Base-by-base conservation (phyloP, 306 rosid species). In the Cicer judaicum region DNA sequence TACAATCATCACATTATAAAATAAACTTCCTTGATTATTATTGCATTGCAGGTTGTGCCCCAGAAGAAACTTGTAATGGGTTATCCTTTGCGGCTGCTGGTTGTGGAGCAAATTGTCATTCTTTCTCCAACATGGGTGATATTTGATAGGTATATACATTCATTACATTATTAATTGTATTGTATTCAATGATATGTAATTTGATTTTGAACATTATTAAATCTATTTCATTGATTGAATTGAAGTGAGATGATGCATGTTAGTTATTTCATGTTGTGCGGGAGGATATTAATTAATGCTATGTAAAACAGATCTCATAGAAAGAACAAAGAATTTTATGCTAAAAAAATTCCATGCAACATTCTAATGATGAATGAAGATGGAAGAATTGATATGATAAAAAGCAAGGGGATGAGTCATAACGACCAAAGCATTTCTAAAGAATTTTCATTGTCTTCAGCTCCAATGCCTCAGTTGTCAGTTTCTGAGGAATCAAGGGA, bases 61-160 rank as follows among this genome's bases (percentile, higher is more conserved):
- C 83, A 75, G 44, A 90, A 86, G 79, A 85, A 82, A 79, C 76
- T 76, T 10, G 83, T 85, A 48, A 88, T 90, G 91, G 93, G 87
- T 62, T 84, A 78, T 74, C 90, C 91, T 41, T 62, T 38, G 13
- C 48, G 76, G 40, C 42, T 64, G 19, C 59, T 80, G 53, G 87
- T 83, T 41, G 70, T 70, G 11, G 81, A 85, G 55, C 79, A 87
- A 78, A 70, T 85, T 57, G 68, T 56, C 14, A 68, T 69, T 66
- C 84, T 91, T 76, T 70, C 66, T 82, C 79, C 91, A 1, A 80
- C 89, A 52, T 81, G 67, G 68, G 74, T 55, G 8, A 81, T 86
- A 9, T 82, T 88, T 62, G 87, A 90, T 49, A 85, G 85, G 92
- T 84, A 29, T 3, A 29, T 29, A 78, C 39, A 50, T 7, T 38